phyloP scores from a whole-genome alignment of 768 basidiomycete species.

The Naematelia encephala region DNA sequence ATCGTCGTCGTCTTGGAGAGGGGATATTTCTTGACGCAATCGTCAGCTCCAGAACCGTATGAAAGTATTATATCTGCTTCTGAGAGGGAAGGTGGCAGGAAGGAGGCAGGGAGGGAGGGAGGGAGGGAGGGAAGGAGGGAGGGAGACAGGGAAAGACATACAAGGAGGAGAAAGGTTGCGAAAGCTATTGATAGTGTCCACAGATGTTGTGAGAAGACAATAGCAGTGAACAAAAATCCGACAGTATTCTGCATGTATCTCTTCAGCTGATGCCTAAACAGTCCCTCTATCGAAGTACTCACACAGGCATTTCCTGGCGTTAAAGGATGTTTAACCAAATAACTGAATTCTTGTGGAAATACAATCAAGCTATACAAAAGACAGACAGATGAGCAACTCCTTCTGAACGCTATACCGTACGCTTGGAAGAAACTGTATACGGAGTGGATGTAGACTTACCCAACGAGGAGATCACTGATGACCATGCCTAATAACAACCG shows the following conservation, averaged over 20 bases:
- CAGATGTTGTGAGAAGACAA: constrained; percentile 47
- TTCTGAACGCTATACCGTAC: too few species aligned
- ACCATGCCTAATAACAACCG: constrained; percentile 46
- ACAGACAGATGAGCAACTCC: background rate
- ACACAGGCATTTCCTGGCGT: constrained; percentile 37
- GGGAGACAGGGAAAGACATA: constrained; percentile 13
- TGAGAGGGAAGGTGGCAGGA: background rate
- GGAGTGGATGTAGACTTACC: constrained; percentile 30
- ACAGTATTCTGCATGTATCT: constrained; percentile 24
- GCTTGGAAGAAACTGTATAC: too few species aligned
- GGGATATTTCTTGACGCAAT: constrained; percentile 36
- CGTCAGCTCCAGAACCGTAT: background rate
- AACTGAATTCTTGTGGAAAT: constrained; percentile 25
- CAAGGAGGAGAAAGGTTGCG: constrained; percentile 44
- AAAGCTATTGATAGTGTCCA: constrained; percentile 48
- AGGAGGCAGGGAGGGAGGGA: background rate
- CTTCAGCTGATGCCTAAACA: background rate
- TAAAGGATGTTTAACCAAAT: constrained; percentile 22
- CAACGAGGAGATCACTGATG: constrained; percentile 42
- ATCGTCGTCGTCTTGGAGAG: constrained; percentile 32
- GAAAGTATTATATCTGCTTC: background rate
- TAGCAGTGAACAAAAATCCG: constrained; percentile 40
- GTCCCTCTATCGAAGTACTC: constrained; percentile 14
- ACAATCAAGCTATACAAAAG: constrained; percentile 28
- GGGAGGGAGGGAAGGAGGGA: background rate